phyloP scores from a whole-genome alignment of 1,284 basidiomycete genomes.

The Cutaneotrichosporon mucoides region DNA sequence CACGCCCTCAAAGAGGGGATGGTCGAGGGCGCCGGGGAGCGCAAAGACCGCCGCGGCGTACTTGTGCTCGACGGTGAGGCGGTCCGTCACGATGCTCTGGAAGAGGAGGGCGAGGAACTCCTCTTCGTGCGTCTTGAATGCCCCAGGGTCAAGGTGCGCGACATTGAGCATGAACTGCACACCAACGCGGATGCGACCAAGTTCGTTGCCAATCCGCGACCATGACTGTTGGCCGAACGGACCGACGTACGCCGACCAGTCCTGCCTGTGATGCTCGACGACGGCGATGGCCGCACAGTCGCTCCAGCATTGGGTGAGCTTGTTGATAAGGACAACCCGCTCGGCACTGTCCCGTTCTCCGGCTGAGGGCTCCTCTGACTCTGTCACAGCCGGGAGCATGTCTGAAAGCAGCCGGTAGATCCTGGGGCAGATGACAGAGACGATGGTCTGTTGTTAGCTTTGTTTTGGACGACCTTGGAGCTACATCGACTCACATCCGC shows the following conservation, averaged over 20 bases:
- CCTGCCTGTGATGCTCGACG: constrained; percentile 60
- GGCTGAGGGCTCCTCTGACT: constrained; percentile 19
- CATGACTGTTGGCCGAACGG: constrained; percentile 59
- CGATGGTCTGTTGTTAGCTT: constrained; percentile 55
- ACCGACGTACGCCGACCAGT: constrained; percentile 63
- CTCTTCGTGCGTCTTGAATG: constrained; percentile 55
- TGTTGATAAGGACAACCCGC: constrained; percentile 50
- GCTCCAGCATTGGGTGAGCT: constrained; percentile 72
- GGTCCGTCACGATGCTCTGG: constrained; percentile 56
- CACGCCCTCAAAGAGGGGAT: constrained; percentile 31
- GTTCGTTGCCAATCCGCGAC: constrained; percentile 57
- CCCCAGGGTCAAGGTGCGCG: constrained; percentile 60
- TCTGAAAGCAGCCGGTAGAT: constrained; percentile 64
- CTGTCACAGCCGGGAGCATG: constrained; percentile 46
- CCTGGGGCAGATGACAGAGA: constrained; percentile 56
- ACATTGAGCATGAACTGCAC: constrained; percentile 66
- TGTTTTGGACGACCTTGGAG: too few relatives aligned
- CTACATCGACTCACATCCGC: constrained; percentile 9
- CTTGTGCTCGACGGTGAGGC: constrained; percentile 59
- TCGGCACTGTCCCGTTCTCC: too few relatives aligned
- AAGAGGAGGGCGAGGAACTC: constrained; percentile 60
- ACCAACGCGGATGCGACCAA: constrained; percentile 59
- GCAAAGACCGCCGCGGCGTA: constrained; percentile 53
- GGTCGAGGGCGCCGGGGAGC: constrained; percentile 26
- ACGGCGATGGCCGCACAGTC: constrained; percentile 63